These are phyloP conservation scores for Phylloboletellus chloephorus DNA, from an alignment of 1,284 basidiomycete genomes.

Conservation along the genomic window DNA sequence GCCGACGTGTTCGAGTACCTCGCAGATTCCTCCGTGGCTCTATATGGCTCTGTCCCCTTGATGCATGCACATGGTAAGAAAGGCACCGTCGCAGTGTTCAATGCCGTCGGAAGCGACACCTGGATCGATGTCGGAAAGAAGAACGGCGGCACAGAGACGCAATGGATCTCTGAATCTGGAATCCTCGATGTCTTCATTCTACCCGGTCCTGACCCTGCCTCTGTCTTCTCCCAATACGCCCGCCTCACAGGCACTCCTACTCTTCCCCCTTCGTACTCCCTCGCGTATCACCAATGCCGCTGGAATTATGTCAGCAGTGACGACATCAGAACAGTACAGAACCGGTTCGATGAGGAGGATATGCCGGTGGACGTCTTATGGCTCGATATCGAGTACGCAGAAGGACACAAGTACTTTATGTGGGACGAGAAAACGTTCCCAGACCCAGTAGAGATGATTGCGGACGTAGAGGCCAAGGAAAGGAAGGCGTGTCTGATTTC, in stretches of 20 bases:
- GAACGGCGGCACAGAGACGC: constrained; percentile 58
- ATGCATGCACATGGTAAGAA: constrained; percentile 87
- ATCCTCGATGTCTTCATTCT: constrained; percentile 93
- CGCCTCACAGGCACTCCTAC: constrained; percentile 80
- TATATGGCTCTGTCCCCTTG: constrained; percentile 90
- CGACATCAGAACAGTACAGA: constrained; percentile 85
- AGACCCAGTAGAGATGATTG: constrained; percentile 89
- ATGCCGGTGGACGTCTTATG: constrained; percentile 97
- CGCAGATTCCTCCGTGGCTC: constrained; percentile 83
- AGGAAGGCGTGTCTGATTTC: constrained; percentile 61
- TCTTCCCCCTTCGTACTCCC: constrained; percentile 85
- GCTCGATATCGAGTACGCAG: constrained; percentile 96
- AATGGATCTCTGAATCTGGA: constrained; percentile 97
- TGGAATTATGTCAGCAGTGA: constrained; percentile 97
- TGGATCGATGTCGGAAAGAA: constrained; percentile 85
- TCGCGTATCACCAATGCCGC: constrained; percentile 95
- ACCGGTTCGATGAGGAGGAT: constrained; percentile 86
- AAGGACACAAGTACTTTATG: constrained; percentile 96
- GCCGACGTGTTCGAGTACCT: constrained; percentile 97
- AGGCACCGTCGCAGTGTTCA: constrained; percentile 87
- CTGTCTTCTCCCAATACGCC: constrained; percentile 84
- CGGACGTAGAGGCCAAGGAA: constrained; percentile 78
- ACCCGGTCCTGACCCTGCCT: constrained; percentile 79
- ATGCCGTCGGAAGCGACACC: constrained; percentile 89
- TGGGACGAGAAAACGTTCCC: constrained; percentile 94